These are phyloP conservation scores for Yarrowia divulgata DNA, from an alignment of 805 yeast species.

Conservation along the genomic window DNA sequence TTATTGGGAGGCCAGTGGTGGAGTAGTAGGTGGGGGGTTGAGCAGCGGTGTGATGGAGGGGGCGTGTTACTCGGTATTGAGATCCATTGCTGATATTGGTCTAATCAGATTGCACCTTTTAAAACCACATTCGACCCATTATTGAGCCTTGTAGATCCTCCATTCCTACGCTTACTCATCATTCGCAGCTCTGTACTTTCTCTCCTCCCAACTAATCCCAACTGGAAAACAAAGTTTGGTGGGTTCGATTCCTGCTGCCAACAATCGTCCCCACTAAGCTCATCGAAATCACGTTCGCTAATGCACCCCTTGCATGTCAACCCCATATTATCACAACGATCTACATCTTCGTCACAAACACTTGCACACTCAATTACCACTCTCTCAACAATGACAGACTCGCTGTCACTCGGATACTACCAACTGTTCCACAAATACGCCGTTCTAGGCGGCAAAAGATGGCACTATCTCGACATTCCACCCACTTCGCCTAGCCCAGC, in stretches of 20 bases:
- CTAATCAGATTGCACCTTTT: neutral
- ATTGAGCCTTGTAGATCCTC: neutral
- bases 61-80: no score
- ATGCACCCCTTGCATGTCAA: constrained; percentile 8
- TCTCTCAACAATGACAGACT: neutral
- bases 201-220: constrained; percentile 2
- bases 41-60: neutral
- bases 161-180: neutral
- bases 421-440: constrained; percentile 27
- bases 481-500: neutral
- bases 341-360: neutral
- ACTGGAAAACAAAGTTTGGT: neutral
- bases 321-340: neutral
- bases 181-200: neutral
- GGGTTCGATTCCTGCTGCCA: neutral
- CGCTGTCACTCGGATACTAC: constrained; percentile 28
- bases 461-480: constrained; percentile 39
- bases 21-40: neutral
- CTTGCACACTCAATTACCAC: neutral
- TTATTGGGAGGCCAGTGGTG: neutral
- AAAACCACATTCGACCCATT: neutral
- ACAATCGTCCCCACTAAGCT: neutral
- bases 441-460: constrained; percentile 25
- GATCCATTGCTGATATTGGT: no score
- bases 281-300: constrained; percentile 17